Evolutionary conservation across 2,329 filamentous ascomycete species (phyloP).

Genomic region (Westerdykella aurantiaca): DNA sequence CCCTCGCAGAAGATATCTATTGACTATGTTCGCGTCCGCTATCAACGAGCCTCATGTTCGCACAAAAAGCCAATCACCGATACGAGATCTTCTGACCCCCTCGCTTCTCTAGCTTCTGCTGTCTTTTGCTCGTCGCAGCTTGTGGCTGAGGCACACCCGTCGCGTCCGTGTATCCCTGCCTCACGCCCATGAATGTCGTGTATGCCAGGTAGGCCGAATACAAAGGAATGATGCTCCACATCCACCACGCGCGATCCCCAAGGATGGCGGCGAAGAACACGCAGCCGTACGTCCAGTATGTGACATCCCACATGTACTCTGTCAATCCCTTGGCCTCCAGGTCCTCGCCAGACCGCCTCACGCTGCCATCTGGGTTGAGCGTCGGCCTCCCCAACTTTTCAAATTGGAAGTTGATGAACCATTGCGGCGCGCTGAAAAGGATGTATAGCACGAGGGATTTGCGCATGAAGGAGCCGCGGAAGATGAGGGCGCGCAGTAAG

Average conservation of each 20-base stretch:
- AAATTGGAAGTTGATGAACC: constrained; percentile 77
- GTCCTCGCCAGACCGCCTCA: constrained; percentile 78
- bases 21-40: neutral
- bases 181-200: constrained; percentile 43
- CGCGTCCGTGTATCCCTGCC: constrained; percentile 39
- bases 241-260: constrained; percentile 73
- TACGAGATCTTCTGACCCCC: constrained; percentile 46
- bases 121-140: constrained; percentile 41
- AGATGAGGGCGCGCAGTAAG: constrained; percentile 58
- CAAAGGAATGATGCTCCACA: constrained; percentile 48
- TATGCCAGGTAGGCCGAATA: constrained; percentile 44
- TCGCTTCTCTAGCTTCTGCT: constrained; percentile 49
- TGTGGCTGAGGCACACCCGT: constrained; percentile 34
- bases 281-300: constrained; percentile 89
- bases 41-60: too few species aligned
- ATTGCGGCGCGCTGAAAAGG: constrained; percentile 65
- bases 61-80: constrained; percentile 25
- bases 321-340: constrained; percentile 81
- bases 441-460: constrained; percentile 59
- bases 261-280: constrained; percentile 66
- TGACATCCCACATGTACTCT: constrained; percentile 95
- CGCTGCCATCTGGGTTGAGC: constrained; percentile 55
- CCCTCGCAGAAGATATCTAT: neutral
- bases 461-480: constrained; percentile 54
- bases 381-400: constrained; percentile 77